These are phyloP conservation scores for Asterochloris sp. DNA, from an alignment of 139 green algal species.

Conservation along the genomic window DNA sequence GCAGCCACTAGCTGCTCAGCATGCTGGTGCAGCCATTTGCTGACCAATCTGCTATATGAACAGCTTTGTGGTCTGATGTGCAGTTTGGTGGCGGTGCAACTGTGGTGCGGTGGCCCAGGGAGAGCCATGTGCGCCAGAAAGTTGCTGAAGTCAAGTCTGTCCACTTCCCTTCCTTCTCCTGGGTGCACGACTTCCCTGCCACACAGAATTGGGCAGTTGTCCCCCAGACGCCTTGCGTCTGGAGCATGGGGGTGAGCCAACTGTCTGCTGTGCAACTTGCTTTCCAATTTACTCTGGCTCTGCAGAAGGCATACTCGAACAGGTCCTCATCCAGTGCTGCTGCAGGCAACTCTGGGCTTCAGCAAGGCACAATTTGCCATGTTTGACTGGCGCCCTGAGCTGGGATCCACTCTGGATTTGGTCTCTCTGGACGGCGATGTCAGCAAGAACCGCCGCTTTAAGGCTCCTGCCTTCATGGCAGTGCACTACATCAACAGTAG, in stretches of 20 bases:
- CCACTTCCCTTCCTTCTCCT: constrained; percentile 45
- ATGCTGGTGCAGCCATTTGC: no score
- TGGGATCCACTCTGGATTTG: constrained; percentile 54
- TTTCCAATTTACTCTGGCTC: no score
- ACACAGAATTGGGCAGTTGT: constrained; percentile 52
- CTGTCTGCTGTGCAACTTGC: not conserved
- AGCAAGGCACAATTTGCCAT: constrained; percentile 45
- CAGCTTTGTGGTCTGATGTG: not conserved
- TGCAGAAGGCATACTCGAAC: not conserved
- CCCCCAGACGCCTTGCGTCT: constrained; percentile 63
- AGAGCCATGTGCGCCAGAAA: constrained; percentile 13
- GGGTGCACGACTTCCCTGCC: constrained; percentile 77
- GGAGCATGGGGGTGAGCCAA: constrained; percentile 50
- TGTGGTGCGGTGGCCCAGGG: constrained; percentile 20
- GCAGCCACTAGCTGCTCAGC: no score
- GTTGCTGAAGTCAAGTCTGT: constrained; percentile 38
- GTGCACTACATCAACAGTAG: constrained; percentile 70
- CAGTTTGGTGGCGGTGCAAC: constrained; percentile 28
- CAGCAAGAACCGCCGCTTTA: constrained; percentile 31
- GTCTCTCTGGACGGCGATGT: constrained; percentile 43
- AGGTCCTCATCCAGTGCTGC: not conserved
- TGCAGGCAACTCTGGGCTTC: constrained; percentile 14
- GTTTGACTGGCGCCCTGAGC: constrained; percentile 73
- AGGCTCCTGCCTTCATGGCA: constrained; percentile 54
- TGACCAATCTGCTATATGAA: no score